Percentiles rank a stretch among this genome's conserved stretches.
phyloP scores from a whole-genome alignment of 106 monocot species.

The Triglochin maritima region DNA sequence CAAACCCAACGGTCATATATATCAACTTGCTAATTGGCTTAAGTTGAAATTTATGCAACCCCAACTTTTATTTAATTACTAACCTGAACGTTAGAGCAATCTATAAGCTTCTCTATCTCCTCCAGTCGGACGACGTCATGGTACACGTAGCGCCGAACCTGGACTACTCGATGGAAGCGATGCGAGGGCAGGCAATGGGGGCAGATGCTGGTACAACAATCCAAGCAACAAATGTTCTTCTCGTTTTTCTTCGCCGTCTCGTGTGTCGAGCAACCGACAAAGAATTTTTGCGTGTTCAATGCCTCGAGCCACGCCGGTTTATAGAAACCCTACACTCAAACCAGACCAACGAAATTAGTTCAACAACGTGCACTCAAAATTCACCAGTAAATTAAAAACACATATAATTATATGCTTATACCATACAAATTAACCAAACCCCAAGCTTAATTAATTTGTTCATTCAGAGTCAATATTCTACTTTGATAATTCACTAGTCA shows the following conservation, averaged over 20 bases:
- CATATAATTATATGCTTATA: too few species aligned
- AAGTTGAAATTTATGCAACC: too few species aligned
- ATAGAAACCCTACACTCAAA: constrained; percentile 26
- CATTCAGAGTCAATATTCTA: too few species aligned
- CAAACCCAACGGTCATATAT: not conserved
- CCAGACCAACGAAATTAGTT: not conserved
- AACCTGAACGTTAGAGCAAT: constrained; percentile 89
- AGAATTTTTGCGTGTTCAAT: constrained; percentile 61
- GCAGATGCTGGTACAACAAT: constrained; percentile 83
- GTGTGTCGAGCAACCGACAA: constrained; percentile 48
- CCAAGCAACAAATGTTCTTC: constrained; percentile 86
- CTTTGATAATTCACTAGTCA: too few species aligned
- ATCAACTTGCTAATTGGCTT: too few species aligned
- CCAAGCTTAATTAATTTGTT: too few species aligned
- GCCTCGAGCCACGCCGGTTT: constrained; percentile 84
- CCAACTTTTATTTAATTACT: not conserved
- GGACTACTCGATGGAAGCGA: constrained; percentile 54
- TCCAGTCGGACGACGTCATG: constrained; percentile 74
- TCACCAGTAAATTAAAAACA: not conserved
- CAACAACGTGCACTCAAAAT: not conserved
- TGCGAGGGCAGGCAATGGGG: constrained; percentile 64
- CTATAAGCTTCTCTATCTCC: constrained; percentile 83
- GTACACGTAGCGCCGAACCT: constrained; percentile 82
- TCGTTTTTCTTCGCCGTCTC: constrained; percentile 71
- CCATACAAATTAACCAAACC: too few species aligned